Percentiles rank a stretch among this genome's conserved stretches.
phyloP scores from a whole-genome alignment of 139 green algal species.

The Chlorella sp. region DNA sequence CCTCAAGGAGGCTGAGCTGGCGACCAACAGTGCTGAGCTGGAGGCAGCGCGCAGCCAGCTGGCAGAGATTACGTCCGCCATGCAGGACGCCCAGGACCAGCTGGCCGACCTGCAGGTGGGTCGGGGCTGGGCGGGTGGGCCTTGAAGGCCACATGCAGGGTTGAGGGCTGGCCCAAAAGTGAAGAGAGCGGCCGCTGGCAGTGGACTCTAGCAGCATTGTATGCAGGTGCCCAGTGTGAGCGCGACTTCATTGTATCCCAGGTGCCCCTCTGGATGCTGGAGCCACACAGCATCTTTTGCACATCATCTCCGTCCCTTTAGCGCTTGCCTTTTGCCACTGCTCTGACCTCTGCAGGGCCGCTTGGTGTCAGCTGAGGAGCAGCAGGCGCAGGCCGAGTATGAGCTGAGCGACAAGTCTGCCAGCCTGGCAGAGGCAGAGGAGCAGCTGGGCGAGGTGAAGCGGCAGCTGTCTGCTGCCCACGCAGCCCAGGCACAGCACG shows the following conservation, averaged over 20 bases:
- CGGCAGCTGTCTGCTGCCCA: background rate
- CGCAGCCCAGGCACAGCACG: background rate
- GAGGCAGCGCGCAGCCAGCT: background rate
- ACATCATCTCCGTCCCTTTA: background rate
- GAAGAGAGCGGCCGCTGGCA: too few species aligned
- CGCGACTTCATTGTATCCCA: background rate
- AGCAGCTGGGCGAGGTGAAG: slow-evolving; percentile 6
- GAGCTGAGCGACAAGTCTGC: slow-evolving; percentile 31
- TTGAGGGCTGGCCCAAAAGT: too few species aligned
- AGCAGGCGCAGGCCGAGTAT: slow-evolving; percentile 35
- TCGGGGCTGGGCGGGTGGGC: background rate
- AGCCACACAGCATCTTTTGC: background rate
- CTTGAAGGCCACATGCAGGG: too few species aligned
- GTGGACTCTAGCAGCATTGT: background rate
- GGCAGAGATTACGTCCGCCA: slow-evolving; percentile 13
- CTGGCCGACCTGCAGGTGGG: slow-evolving; percentile 20
- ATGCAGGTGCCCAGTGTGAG: background rate
- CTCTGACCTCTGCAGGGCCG: background rate
- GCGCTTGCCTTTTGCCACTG: background rate
- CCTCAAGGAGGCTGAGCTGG: background rate
- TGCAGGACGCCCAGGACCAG: slow-evolving; percentile 30
- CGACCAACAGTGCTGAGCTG: background rate
- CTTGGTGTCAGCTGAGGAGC: background rate
- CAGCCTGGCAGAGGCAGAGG: slow-evolving; percentile 14
- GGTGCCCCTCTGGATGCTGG: background rate